Percentiles rank a stretch among this genome's conserved stretches.
These are phyloP conservation scores for Ceratobasidium theobromae DNA, from an alignment of 1,284 basidiomycete species.

Conservation along the genomic window DNA sequence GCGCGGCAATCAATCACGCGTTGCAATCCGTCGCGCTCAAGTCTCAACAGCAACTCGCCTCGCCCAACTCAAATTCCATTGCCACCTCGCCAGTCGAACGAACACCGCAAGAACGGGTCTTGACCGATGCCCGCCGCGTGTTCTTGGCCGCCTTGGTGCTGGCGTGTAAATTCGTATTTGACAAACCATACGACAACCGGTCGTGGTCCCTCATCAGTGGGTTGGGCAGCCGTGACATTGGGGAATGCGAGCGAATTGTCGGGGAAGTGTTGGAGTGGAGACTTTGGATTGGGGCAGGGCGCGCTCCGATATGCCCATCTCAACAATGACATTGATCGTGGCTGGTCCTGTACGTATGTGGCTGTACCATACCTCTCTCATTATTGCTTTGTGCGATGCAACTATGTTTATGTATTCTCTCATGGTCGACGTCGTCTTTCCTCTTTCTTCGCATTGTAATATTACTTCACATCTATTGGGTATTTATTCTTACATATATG, in stretches of 20 bases:
- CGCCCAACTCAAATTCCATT: neutral
- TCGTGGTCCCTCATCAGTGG: conserved; percentile 29
- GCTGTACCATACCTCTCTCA: neutral
- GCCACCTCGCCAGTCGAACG: neutral
- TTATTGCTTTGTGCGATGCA: neutral
- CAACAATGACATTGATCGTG: neutral
- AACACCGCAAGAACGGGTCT: conserved; percentile 16
- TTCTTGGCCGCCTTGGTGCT: conserved; percentile 19
- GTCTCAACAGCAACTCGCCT: neutral
- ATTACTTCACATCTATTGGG: neutral
- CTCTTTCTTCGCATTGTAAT: conserved; percentile 9
- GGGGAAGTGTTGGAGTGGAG: conserved; percentile 19
- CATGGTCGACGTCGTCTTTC: neutral
- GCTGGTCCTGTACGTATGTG: neutral
- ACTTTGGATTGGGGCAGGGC: conserved; percentile 23
- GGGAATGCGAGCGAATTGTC: conserved; percentile 21
- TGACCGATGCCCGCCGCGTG: conserved; percentile 26
- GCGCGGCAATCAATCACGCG: conserved; percentile 5
- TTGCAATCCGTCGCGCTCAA: conserved; percentile 15
- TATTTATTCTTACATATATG: conserved; percentile 12
- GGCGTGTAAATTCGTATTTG: conserved; percentile 29
- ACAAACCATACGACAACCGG: conserved; percentile 30
- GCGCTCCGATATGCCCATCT: conserved; percentile 1
- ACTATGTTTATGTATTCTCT: neutral
- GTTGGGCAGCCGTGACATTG: conserved; percentile 22